Evolutionary conservation across 2,329 filamentous ascomycete genomes (phyloP), one percentile per base, ranked within the genome.

Genomic region (Stemphylium vesicarium): DNA sequence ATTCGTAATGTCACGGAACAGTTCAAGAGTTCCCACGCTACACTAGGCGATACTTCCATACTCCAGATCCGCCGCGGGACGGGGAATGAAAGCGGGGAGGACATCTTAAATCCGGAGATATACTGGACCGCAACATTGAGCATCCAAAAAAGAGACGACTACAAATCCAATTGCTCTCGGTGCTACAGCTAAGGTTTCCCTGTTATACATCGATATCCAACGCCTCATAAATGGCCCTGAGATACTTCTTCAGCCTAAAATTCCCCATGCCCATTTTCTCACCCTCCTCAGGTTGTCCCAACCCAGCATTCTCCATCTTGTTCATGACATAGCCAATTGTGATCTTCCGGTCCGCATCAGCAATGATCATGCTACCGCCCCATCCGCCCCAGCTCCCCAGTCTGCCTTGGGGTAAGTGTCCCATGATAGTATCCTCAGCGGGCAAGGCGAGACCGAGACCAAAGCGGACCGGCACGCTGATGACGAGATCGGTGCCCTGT

Each of bases 301-400:
- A 1, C 0, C 41, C 55, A 2, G 38, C 51, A 38, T 33, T 43
- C 1, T 41, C 47, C 60, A 66, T 66, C 44, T 62, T 63, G 9
- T 66, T 66, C 64, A 66, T 65, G 15, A 59, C 39, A 43, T 66
- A 66, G 1, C 46, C 36, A 32, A 66, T 48, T 4, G 60, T 64
- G 20, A 66, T 10, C 9, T 45, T 45, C 4, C 62, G 37, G 2
- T 60, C 64, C 4, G 58, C 53, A 42, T 65, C 64, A 31, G 57
- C 56, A 1, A 65, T 24, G 9, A 46, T 56, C 15, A 59, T 39
- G 18, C 54, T 59, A 1, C 64, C 64, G 6, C 62, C 63, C 60
- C 57, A 66, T 1, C 63, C 63, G 7, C 57, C 60, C 64, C 64
- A 66, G n/a, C 45, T 45, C 11, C 46, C 57, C 6, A 59, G 39